Evolutionary conservation across 495 filamentous ascomycete species (phyloP), one percentile per base, ranked within the genome.

Genomic region (Penicillium flavigenum): DNA sequence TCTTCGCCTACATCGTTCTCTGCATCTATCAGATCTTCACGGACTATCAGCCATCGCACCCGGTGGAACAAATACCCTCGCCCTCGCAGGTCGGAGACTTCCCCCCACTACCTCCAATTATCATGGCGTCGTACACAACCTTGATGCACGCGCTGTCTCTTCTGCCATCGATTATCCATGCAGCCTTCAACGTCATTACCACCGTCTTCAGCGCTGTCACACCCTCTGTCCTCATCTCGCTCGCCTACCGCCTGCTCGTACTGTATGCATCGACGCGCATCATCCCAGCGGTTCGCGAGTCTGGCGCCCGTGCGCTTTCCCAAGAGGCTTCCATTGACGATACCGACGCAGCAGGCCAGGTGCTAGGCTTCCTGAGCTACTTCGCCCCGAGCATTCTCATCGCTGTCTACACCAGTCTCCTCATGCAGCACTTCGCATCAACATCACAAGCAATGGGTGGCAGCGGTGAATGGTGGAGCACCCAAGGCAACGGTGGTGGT

Each of bases 1-100:
- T 98, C 34, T 97, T 98, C 68, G 93, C 94, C 66, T 98, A 98
- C 72, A 84, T 96, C 53, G 92, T 96, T 12, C 86, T 98, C 58
- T 97, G 92, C 78, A 88, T 97, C 68, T 98, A 98, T 72, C 94
- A 98, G 72, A 97, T 97, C 66, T 98, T 98, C 74, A 98, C 94
- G 43, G 94, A 98, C 69, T 98, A 97, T 73, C 83, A 91, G 62
- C 92, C 92, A 9, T 91, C 88, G 4, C 68, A 82, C 14, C 80
- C 81, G 1, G 72, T 81, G 31, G 82, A 83, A 19, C 79, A 82
- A 9, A 76, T 81, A 11, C 75, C 78, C 26, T 74, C 76, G 17
- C 79, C 83, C 38, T 59, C 79, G 5, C 77, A 86, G 55, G 74
- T 74, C 10, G 88, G 90, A 52, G 92, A 96, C 31, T 94, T 98